Evolutionary conservation across 2,329 filamentous ascomycete genomes (phyloP).

Genomic region (Penicillium freii): DNA sequence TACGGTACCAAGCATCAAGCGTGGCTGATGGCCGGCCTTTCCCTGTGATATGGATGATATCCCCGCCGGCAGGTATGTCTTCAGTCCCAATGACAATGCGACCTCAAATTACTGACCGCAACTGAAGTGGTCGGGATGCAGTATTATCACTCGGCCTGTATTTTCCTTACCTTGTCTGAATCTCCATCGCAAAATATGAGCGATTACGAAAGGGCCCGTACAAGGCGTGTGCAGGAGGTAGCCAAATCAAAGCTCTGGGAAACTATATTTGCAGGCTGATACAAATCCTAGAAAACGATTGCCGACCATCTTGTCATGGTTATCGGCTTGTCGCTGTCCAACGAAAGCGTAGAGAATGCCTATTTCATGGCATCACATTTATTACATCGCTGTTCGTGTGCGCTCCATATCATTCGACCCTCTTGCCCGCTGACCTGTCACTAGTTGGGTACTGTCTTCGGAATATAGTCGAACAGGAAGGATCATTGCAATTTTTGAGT

Average conservation of each 20-base stretch:
- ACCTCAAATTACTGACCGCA: not conserved
- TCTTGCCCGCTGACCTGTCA: not conserved
- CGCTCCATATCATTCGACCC: not conserved
- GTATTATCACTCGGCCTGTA: slow-evolving; percentile 38
- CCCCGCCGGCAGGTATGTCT: slow-evolving; percentile 33
- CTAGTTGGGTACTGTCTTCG: slow-evolving; percentile 35
- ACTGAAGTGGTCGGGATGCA: slow-evolving; percentile 37
- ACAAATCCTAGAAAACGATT: slow-evolving; percentile 25
- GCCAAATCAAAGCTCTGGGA: not conserved
- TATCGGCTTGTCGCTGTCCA: slow-evolving; percentile 34
- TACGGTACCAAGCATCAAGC: slow-evolving; percentile 32
- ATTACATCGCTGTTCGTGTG: slow-evolving; percentile 32
- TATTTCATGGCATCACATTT: slow-evolving; percentile 37
- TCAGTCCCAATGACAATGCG: not conserved
- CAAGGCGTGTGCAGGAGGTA: slow-evolving; percentile 32
- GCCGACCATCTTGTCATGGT: slow-evolving; percentile 30
- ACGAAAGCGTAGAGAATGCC: slow-evolving; percentile 36
- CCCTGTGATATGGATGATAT: slow-evolving; percentile 39
- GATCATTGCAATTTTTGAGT: slow-evolving; percentile 29
- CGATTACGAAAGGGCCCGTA: slow-evolving; percentile 30
- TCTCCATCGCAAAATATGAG: slow-evolving; percentile 20
- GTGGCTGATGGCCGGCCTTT: slow-evolving; percentile 28
- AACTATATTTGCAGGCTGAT: not conserved
- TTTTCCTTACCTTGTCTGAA: slow-evolving; percentile 32
- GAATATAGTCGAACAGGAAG: slow-evolving; percentile 28